These are phyloP conservation scores for Tylopilus sp. DNA, from an alignment of 1,284 basidiomycete species.

Conservation along the genomic window DNA sequence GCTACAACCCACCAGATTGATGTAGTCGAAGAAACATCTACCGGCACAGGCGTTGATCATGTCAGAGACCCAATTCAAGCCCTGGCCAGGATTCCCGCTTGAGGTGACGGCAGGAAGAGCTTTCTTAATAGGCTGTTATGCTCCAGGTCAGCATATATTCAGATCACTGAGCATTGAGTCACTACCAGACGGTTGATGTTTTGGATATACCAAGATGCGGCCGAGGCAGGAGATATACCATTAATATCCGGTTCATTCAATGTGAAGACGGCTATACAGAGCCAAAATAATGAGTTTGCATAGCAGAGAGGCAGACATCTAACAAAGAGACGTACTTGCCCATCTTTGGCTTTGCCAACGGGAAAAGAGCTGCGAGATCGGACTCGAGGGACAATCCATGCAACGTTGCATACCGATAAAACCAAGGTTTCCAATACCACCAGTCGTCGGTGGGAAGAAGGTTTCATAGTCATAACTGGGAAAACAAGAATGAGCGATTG, in stretches of 20 bases:
- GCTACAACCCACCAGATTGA: no score
- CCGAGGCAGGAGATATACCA: constrained; percentile 37
- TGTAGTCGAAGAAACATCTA: no score
- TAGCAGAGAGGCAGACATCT: background rate
- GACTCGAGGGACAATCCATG: constrained; percentile 49
- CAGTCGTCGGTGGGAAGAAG: constrained; percentile 41
- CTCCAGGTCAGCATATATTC: constrained; percentile 8
- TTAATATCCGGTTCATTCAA: constrained; percentile 50
- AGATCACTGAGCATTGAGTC: background rate
- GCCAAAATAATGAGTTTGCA: background rate
- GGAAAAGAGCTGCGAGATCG: constrained; percentile 41
- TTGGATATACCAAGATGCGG: constrained; percentile 50
- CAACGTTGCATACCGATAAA: constrained; percentile 56
- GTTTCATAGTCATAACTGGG: constrained; percentile 52
- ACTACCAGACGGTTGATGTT: constrained; percentile 49
- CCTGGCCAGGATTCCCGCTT: constrained; percentile 39
- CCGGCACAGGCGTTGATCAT: constrained; percentile 34
- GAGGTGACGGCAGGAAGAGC: constrained; percentile 49
- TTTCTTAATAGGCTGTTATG: constrained; percentile 42
- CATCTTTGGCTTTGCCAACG: constrained; percentile 47
- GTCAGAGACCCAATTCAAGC: constrained; percentile 45
- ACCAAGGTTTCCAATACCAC: constrained; percentile 44
- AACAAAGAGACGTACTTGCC: constrained; percentile 34
- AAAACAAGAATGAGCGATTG: background rate
- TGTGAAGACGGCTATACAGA: constrained; percentile 45